phyloP scores from a whole-genome alignment of 257 asterid genomes.

The Haberlea rhodopensis region DNA sequence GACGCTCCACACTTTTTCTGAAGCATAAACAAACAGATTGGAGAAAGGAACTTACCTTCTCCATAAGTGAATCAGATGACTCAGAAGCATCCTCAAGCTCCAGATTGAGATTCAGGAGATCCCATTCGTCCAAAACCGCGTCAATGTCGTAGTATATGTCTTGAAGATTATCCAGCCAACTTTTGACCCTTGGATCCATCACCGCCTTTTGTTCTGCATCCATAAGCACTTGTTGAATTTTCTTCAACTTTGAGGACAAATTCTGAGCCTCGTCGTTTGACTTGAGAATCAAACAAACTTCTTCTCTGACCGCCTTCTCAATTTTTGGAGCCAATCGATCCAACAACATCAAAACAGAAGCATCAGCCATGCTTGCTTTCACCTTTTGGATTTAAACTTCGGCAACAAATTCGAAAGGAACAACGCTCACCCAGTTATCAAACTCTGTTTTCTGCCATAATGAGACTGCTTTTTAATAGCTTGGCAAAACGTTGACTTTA shows the following conservation, averaged over 20 bases:
- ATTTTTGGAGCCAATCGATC: constrained; percentile 11
- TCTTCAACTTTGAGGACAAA: constrained; percentile 13
- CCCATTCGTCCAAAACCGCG: constrained; percentile 18
- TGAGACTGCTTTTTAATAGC: too few species aligned
- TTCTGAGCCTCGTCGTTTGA: constrained; percentile 19
- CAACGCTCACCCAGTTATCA: too few species aligned
- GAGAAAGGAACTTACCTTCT: constrained; percentile 15
- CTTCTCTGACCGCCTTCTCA: constrained; percentile 20
- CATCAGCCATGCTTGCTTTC: too few species aligned
- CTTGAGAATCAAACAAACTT: constrained; percentile 13
- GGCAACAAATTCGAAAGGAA: too few species aligned
- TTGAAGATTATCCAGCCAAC: constrained; percentile 23
- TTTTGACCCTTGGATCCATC: constrained; percentile 15
- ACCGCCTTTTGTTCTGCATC: constrained; percentile 27
- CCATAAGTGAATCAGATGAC: constrained; percentile 6
- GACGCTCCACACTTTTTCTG: not conserved
- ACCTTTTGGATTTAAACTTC: too few species aligned
- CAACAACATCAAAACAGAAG: not conserved
- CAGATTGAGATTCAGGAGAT: not conserved
- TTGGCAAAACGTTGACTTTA: too few species aligned
- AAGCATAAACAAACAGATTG: too few species aligned
- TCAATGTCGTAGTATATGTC: constrained; percentile 16
- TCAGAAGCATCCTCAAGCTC: not conserved
- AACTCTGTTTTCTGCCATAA: too few species aligned
- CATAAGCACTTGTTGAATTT: constrained; percentile 4